Percentiles rank a stretch among this genome's conserved stretches.
Evolutionary conservation across 2,329 filamentous ascomycete genomes (phyloP).

Genomic region (Ceratocystis harringtonii): DNA sequence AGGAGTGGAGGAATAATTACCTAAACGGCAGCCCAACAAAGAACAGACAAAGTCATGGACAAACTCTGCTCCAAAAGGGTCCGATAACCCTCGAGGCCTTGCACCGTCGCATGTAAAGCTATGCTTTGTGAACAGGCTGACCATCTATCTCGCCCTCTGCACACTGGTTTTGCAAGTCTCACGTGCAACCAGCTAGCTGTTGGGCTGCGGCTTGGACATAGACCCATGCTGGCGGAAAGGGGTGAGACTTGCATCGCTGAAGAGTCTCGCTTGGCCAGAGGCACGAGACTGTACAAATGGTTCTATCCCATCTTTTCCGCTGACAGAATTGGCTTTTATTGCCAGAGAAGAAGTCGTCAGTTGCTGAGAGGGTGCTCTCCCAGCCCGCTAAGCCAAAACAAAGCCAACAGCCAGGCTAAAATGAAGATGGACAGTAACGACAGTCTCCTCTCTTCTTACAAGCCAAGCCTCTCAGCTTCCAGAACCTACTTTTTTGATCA

Average conservation of each 20-base stretch:
- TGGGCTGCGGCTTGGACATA: slow-evolving; percentile 26
- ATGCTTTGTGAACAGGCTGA: slow-evolving; percentile 41
- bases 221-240: no score
- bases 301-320: slow-evolving; percentile 25
- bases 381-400: not conserved
- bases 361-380: not conserved
- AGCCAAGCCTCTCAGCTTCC: no score
- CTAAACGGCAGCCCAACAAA: no score
- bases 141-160: slow-evolving; percentile 33
- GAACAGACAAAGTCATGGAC: no score
- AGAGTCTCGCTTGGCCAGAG: slow-evolving; percentile 17
- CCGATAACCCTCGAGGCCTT: slow-evolving; percentile 28
- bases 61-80: no score
- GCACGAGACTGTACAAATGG: not conserved
- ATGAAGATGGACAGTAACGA: no score
- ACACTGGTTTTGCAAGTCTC: slow-evolving; percentile 34
- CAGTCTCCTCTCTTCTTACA: no score
- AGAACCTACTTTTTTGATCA: no score
- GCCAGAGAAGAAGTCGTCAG: slow-evolving; percentile 23
- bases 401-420: no score
- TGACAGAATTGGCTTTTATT: slow-evolving; percentile 30
- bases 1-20: no score
- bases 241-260: slow-evolving; percentile 29
- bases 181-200: slow-evolving; percentile 27
- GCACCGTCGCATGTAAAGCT: slow-evolving; percentile 41